A percentile compares a stretch with the other conserved stretches of the same genome.
phyloP scores from a whole-genome alignment of 345 rosid species.

The Syzygium oleosum region DNA sequence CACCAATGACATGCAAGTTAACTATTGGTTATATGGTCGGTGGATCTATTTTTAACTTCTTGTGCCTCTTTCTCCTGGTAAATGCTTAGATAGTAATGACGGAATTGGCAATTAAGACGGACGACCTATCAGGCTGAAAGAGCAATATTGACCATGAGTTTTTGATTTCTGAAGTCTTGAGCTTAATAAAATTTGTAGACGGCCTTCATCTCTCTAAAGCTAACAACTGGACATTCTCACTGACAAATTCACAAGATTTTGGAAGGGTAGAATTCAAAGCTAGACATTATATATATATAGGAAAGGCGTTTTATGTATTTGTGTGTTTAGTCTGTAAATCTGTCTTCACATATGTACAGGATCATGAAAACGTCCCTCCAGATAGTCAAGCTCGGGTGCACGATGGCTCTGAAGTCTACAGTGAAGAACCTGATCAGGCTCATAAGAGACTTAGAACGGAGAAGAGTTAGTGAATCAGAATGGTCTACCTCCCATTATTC shows the following conservation, averaged over 20 bases:
- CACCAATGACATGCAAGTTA: not conserved
- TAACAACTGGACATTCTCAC: not conserved
- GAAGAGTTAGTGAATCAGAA: constrained; percentile 12
- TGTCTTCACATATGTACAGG: constrained; percentile 15
- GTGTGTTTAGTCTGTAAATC: not conserved
- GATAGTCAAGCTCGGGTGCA: constrained; percentile 6
- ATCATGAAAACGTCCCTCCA: constrained; percentile 9
- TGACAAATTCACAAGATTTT: not conserved
- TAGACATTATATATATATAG: not conserved
- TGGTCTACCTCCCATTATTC: not conserved
- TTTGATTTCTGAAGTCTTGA: not conserved
- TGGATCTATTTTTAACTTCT: not conserved
- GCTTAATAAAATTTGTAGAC: not conserved
- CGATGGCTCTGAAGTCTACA: constrained; percentile 19
- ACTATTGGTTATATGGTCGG: not conserved
- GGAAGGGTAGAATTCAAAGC: not conserved
- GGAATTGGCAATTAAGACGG: not conserved
- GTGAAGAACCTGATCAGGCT: constrained; percentile 26
- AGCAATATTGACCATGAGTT: not conserved
- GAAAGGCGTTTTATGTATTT: not conserved
- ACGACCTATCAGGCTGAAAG: not conserved
- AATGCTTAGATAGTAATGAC: not conserved
- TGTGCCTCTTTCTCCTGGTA: not conserved
- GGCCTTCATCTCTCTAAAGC: not conserved
- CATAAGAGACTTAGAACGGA: constrained; percentile 38